A percentile compares a stretch with the other conserved stretches of the same genome.
Conservation (phyloP, 1,139 yeast species). For the Taphrina deformans region DNA sequence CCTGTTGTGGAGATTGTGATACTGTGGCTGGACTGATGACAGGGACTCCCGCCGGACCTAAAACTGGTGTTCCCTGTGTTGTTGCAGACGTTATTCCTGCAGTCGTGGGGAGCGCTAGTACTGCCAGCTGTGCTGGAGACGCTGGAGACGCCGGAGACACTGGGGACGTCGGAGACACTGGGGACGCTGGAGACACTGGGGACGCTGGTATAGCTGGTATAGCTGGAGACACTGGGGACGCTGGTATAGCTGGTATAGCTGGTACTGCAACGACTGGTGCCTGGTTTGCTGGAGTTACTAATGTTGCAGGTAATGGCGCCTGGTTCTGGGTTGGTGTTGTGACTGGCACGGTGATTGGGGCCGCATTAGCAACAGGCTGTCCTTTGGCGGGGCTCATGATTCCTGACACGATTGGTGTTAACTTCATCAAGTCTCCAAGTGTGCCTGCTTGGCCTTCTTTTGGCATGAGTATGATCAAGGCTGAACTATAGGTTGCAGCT, state of each 20-base stretch:
- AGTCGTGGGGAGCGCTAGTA: not conserved
- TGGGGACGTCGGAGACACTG: not conserved
- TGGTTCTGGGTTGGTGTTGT: not conserved
- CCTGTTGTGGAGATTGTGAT: not conserved
- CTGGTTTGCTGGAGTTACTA: not conserved
- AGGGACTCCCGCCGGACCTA: not conserved
- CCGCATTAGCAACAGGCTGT: not conserved
- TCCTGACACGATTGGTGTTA: constrained; percentile 1
- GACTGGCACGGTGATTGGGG: not conserved
- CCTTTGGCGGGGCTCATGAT: constrained; percentile 1
- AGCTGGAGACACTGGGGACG: too few relatives aligned
- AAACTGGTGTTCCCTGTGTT: not conserved
- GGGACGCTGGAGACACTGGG: too few relatives aligned
- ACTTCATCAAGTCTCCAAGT: constrained; percentile 3
- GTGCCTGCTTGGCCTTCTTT: not conserved
- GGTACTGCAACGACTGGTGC: not conserved
- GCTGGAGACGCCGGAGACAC: not conserved
- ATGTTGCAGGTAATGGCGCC: not conserved
- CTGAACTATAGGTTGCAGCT: constrained; percentile 5
- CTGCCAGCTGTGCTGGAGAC: not conserved
- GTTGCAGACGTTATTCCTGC: not conserved
- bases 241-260: not conserved
- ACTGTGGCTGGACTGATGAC: not conserved
- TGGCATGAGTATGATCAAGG: constrained; percentile 14
- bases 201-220: not conserved